Conservation (phyloP, 2,329 filamentous ascomycete genomes). For the Lizonia empirigonia region DNA sequence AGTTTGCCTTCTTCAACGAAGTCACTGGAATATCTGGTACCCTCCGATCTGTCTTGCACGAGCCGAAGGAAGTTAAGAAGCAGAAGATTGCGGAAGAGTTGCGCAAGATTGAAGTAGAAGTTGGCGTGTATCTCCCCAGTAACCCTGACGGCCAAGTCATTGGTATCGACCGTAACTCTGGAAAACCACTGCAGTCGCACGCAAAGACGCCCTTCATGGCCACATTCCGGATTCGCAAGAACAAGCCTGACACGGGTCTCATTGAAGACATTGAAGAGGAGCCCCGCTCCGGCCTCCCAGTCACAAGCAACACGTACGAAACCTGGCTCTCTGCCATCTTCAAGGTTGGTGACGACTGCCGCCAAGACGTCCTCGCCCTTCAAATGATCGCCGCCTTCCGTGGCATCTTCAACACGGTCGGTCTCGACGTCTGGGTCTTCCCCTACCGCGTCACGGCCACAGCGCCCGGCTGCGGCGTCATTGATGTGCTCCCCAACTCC, state of each 20-base stretch:
- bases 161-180: constrained; percentile 96
- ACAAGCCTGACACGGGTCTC: constrained; percentile 53
- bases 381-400: constrained; percentile 99
- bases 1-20: constrained; percentile 98
- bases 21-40: constrained; percentile 96
- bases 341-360: constrained; percentile 98
- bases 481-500: constrained; percentile 96
- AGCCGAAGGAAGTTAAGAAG: constrained; percentile 94
- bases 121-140: constrained; percentile 94
- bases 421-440: constrained; percentile 94
- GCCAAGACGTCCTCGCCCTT: constrained; percentile 92
- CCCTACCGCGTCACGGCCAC: constrained; percentile 97
- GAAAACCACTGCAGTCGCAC: constrained; percentile 95
- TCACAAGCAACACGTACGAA: constrained; percentile 69
- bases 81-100: constrained; percentile 99
- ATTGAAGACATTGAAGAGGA: constrained; percentile 42
- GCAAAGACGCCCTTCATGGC: constrained; percentile 99
- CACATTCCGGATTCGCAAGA: constrained; percentile 94
- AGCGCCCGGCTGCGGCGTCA: constrained; percentile 94
- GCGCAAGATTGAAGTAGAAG: constrained; percentile 94
- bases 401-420: constrained; percentile 93
- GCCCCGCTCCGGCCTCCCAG: constrained; percentile 37
- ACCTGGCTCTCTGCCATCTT: constrained; percentile 99
- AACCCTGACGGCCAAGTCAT: constrained; percentile 98
- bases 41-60: constrained; percentile 89